These are phyloP conservation scores for Deakozyma indianensis DNA, from an alignment of 805 yeast genomes.

Conservation along the genomic window DNA sequence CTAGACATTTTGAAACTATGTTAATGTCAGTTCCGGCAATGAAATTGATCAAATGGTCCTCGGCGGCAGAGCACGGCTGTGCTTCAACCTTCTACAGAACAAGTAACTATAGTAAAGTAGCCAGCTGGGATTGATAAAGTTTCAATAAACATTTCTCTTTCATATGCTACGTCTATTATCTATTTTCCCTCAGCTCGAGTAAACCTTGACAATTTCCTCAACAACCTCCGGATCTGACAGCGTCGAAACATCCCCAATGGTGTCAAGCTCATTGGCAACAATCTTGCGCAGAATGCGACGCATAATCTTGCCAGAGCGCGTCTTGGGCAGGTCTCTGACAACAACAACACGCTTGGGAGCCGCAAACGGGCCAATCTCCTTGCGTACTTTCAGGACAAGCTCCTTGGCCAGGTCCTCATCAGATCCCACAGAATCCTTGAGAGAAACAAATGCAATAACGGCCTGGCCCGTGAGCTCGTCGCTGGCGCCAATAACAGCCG, in stretches of 20 bases:
- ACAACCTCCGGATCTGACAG: conserved; percentile 78
- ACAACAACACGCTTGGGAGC: conserved; percentile 81
- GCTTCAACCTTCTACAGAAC: no score
- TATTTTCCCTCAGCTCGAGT: conserved; percentile 13
- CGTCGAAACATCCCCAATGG: conserved; percentile 85
- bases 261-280: conserved; percentile 81
- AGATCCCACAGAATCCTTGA: conserved; percentile 37
- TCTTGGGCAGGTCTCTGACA: conserved; percentile 90
- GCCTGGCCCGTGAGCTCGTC: conserved; percentile 98
- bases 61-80: no score
- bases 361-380: conserved; percentile 85
- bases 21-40: no score
- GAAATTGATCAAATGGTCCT: no score
- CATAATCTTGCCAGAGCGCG: conserved; percentile 97
- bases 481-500: conserved; percentile 92
- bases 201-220: conserved; percentile 55
- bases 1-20: conserved; percentile 1
- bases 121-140: no score
- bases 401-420: conserved; percentile 43
- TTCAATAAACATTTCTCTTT: no score
- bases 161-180: no score
- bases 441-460: conserved; percentile 75
- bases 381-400: conserved; percentile 76
- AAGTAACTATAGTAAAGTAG: no score
- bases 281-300: conserved; percentile 93